These are phyloP conservation scores for Penicillium fuscoglaucum DNA, from an alignment of 2,329 filamentous ascomycete species.

Conservation along the genomic window DNA sequence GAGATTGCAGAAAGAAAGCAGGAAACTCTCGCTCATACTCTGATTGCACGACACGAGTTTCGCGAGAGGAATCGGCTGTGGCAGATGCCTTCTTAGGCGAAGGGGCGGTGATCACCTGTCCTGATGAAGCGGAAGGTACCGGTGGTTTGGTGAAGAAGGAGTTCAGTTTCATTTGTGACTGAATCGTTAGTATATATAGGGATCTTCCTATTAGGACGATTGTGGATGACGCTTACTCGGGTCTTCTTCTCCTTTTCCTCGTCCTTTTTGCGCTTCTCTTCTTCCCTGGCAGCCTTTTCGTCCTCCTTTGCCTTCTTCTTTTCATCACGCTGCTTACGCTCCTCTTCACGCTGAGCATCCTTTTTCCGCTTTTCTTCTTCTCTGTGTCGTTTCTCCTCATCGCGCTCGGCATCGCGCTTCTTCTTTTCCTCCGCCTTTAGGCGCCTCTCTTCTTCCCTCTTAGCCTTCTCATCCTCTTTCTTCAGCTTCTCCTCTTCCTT, in stretches of 20 bases:
- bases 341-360: slow-evolving; percentile 38
- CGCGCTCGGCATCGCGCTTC: slow-evolving; percentile 26
- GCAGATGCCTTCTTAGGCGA: slow-evolving; percentile 30
- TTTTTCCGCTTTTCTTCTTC: slow-evolving; percentile 37
- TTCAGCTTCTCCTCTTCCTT: slow-evolving; percentile 21
- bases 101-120: slow-evolving; percentile 22
- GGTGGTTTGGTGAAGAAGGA: slow-evolving; percentile 51
- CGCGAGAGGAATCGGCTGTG: slow-evolving; percentile 11
- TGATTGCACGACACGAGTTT: slow-evolving; percentile 35
- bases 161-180: slow-evolving; percentile 55
- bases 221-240: slow-evolving; percentile 35
- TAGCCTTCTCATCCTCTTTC: slow-evolving; percentile 37
- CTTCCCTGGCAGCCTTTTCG: slow-evolving; percentile 46
- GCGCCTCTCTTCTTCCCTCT: slow-evolving; percentile 32
- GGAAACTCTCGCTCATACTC: slow-evolving; percentile 73
- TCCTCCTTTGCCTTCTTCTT: slow-evolving; percentile 47
- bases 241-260: slow-evolving; percentile 52
- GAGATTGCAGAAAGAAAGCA: slow-evolving; percentile 74
- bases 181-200: slow-evolving; percentile 17
- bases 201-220: neutral
- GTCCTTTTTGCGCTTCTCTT: slow-evolving; percentile 50
- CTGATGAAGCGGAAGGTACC: slow-evolving; percentile 28
- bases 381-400: slow-evolving; percentile 32
- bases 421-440: slow-evolving; percentile 31
- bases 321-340: slow-evolving; percentile 50